phyloP scores from a whole-genome alignment of 2,329 filamentous ascomycete species.

The Niveomyces coronatus region DNA sequence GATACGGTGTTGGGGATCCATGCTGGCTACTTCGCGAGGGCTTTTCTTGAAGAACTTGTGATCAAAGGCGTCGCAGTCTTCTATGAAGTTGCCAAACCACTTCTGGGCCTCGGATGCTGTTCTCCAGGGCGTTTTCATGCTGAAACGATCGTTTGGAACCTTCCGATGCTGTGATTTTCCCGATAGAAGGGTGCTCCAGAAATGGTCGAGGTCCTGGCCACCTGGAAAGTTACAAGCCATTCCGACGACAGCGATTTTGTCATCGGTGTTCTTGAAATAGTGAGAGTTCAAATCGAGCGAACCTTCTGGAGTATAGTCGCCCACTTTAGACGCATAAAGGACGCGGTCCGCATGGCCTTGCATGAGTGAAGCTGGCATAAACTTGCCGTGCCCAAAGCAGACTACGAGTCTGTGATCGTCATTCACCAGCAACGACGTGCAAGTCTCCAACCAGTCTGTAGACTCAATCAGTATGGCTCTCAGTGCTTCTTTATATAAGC shows the following conservation, averaged over 20 bases:
- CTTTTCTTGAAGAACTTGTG: conserved; percentile 31
- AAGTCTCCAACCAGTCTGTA: too few species aligned
- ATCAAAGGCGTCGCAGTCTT: conserved; percentile 23
- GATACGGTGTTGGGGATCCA: conserved; percentile 30
- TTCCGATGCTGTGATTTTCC: conserved; percentile 13
- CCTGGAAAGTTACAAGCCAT: conserved; percentile 28
- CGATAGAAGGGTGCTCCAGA: conserved; percentile 20
- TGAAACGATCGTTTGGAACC: conserved; percentile 2
- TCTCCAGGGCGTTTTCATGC: background rate
- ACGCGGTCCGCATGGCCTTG: too few species aligned
- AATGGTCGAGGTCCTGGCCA: conserved; percentile 21
- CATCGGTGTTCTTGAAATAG: background rate
- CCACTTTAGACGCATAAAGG: too few species aligned
- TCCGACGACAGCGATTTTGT: conserved; percentile 27
- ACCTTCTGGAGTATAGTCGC: too few species aligned
- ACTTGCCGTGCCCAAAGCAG: too few species aligned
- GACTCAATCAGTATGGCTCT: too few species aligned
- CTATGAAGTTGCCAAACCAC: conserved; percentile 17
- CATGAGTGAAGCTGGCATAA: too few species aligned
- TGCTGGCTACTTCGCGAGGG: conserved; percentile 23
- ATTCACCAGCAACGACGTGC: too few species aligned
- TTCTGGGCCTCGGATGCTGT: background rate
- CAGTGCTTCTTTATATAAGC: too few species aligned
- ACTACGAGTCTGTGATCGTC: too few species aligned
- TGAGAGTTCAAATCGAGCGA: too few species aligned